Base-by-base conservation (phyloP, 2,329 filamentous ascomycete species). In the Ceratocystis destructans region DNA sequence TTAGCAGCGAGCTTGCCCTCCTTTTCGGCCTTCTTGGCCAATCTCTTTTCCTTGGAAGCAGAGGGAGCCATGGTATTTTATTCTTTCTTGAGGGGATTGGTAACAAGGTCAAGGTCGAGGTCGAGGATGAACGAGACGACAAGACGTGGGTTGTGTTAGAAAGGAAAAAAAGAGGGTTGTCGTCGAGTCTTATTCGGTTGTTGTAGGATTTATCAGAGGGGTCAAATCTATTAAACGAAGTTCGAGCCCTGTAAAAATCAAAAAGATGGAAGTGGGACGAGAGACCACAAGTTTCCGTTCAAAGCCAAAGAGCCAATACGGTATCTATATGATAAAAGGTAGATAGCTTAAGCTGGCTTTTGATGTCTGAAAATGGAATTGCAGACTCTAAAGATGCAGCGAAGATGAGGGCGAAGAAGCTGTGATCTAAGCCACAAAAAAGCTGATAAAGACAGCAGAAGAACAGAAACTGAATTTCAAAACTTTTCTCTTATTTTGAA, bases 1-100 rank as follows among this genome's bases (percentile, higher is more conserved):
- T 87, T 88, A 71, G 79, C 79, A 68, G 77, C 74, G 65, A 85
- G 87, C 71, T 93, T 92, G 77, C 87, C 87, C 76, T 87, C 89
- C 62, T 89, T 80, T 73, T 83, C 84, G 71, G 83, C 83, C 80
- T 85, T 86, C 80, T 87, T 87, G 68, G 85, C 85, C 70, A 87
- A 81, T 76, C 86, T 81, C 80, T 87, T 87, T 72, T 87, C 84
- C 77, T 88, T 88, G 74, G 85, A 85, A 69, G 84, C 79, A 69
- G 85, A 87, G 74, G 86, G 80, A 69, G 75, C 71, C 84, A 87
- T 87, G 57, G 10, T 41, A 5, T 75, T 84, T 78, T 41, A 3
- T 41, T 41, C 37, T 41, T 15, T 15, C 3, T 41, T 41, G 37
- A 5, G 37, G 37, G 37, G 70, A 57, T 65, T 45, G 45, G 59